Percentiles rank a stretch among this genome's conserved stretches.
Conservation (phyloP, 306 rosid genomes). For the Macrotyloma uniflorum region DNA sequence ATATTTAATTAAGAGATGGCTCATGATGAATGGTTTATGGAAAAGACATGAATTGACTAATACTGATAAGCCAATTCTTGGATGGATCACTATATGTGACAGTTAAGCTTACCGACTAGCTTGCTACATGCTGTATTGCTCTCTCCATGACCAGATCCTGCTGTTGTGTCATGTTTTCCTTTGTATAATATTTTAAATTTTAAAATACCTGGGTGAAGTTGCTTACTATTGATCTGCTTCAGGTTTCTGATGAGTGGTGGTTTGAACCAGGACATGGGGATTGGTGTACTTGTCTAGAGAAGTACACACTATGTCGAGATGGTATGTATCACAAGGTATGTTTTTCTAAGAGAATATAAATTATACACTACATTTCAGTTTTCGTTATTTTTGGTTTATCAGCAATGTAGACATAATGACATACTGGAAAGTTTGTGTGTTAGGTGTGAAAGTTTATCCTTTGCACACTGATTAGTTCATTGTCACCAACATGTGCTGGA, state of each 20-base stretch:
- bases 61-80: constrained; percentile 27
- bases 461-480: constrained; percentile 15
- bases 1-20: not conserved
- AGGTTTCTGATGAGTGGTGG: constrained; percentile 99
- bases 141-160: not conserved
- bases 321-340: constrained; percentile 98
- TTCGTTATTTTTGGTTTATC: constrained; percentile 27
- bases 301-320: constrained; percentile 83
- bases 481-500: constrained; percentile 11
- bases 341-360: constrained; percentile 23
- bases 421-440: not conserved
- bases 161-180: constrained; percentile 24
- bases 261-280: constrained; percentile 99
- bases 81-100: constrained; percentile 20
- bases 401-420: constrained; percentile 18
- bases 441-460: constrained; percentile 2
- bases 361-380: not conserved
- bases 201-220: not conserved
- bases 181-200: constrained; percentile 2
- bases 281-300: constrained; percentile 93
- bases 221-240: constrained; percentile 33
- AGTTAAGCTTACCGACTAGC: constrained; percentile 18
- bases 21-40: constrained; percentile 9
- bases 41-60: not conserved
- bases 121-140: constrained; percentile 13